phyloP scores from a whole-genome alignment of 176 grass and related monocot genomes.

The Juncus inflexus region DNA sequence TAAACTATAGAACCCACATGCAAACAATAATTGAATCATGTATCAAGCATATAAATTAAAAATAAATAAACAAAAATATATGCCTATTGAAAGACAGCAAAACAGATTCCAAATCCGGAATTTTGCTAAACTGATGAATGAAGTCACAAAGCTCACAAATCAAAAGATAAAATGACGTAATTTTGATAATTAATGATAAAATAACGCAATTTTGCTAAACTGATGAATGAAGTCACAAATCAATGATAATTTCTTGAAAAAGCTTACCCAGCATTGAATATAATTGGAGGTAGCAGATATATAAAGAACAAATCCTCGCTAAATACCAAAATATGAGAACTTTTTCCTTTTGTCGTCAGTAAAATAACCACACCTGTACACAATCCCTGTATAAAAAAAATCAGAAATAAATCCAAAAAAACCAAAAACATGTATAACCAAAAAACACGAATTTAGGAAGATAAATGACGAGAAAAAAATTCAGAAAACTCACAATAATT shows the following conservation, averaged over 20 bases:
- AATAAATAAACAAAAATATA: background rate
- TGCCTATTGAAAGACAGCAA: background rate
- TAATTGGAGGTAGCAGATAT: constrained; percentile 94
- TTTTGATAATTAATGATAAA: constrained; percentile 3
- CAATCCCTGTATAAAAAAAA: constrained; percentile 50
- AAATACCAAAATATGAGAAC: constrained; percentile 92
- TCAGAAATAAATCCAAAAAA: background rate
- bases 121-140: background rate
- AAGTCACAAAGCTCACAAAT: constrained; percentile 4
- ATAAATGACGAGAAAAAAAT: background rate
- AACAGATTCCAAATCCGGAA: constrained; percentile 2
- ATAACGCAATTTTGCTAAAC: too few species aligned
- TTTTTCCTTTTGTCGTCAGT: constrained; percentile 78
- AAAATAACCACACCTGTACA: constrained; percentile 84
- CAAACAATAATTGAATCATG: constrained; percentile 17
- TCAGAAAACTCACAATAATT: constrained; percentile 48
- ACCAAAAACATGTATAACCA: background rate
- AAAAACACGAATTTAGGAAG: background rate
- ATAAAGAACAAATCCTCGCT: constrained; percentile 99
- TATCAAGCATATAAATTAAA: background rate
- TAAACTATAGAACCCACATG: constrained; percentile 11
- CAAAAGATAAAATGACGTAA: background rate
- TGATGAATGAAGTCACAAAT: too few species aligned
- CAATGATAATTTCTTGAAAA: background rate
- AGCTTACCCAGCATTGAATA: constrained; percentile 95